Conservation (phyloP, 352 stramenopile species). For the Globisporangium irregulare region DNA sequence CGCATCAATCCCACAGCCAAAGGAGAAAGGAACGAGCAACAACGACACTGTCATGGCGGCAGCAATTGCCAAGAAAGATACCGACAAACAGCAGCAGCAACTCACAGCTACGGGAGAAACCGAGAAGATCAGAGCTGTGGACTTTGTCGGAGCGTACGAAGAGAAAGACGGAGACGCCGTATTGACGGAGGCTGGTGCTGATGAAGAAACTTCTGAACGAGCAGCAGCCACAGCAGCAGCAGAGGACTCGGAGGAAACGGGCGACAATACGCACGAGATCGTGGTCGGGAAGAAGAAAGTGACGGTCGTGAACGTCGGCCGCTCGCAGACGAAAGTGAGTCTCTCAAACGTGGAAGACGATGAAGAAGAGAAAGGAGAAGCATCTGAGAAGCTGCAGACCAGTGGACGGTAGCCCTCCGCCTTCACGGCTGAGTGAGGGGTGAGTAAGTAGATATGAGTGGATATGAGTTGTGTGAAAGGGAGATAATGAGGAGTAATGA, state of each 20-base stretch:
- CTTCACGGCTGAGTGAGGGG: too few species aligned
- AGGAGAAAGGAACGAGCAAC: neutral
- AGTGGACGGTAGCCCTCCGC: constrained; percentile 4
- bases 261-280: constrained; percentile 26
- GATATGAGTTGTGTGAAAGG: neutral
- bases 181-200: constrained; percentile 3
- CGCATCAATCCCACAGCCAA: neutral
- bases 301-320: constrained; percentile 42
- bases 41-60: neutral
- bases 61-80: neutral
- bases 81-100: neutral
- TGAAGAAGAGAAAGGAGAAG: neutral
- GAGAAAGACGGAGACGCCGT: constrained; percentile 13
- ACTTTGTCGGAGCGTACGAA: constrained; percentile 19
- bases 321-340: constrained; percentile 33
- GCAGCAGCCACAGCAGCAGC: neutral
- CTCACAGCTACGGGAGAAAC: constrained; percentile 1
- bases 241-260: constrained; percentile 1
- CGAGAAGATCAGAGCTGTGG: constrained; percentile 7
- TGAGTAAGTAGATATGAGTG: neutral
- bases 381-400: neutral
- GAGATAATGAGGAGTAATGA: neutral
- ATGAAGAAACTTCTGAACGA: neutral
- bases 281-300: constrained; percentile 36
- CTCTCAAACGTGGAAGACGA: constrained; percentile 12